A percentile compares a stretch with the other conserved stretches of the same genome.
Evolutionary conservation across 371 early-diverging fungal species (phyloP).

Genomic region (Mucor plumbeus): DNA sequence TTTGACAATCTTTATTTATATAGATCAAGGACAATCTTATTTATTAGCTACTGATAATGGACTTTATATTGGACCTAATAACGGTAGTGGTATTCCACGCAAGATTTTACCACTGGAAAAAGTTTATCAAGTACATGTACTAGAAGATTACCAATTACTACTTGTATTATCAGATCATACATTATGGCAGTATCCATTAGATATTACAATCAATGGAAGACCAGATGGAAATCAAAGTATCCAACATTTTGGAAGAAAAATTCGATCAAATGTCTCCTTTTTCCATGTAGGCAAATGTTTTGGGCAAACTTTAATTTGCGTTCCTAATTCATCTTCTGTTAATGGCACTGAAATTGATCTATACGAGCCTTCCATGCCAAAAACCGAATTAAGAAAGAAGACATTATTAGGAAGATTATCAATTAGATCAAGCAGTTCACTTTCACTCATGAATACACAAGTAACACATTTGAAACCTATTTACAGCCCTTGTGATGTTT

Average conservation of each 20-base stretch:
- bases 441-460: conserved; percentile 29
- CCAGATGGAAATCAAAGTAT: conserved; percentile 28
- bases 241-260: conserved; percentile 31
- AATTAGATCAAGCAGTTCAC: neutral
- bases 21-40: conserved; percentile 42
- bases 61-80: conserved; percentile 40
- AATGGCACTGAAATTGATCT: conserved; percentile 37
- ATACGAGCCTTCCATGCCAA: conserved; percentile 36
- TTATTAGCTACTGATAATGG: conserved; percentile 49
- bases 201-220: conserved; percentile 36
- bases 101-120: conserved; percentile 37
- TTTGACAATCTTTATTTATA: too few relatives aligned
- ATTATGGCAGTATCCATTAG: conserved; percentile 48
- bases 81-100: conserved; percentile 31
- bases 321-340: conserved; percentile 31
- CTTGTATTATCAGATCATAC: conserved; percentile 41
- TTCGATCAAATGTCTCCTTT: conserved; percentile 39
- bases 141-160: conserved; percentile 45
- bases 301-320: conserved; percentile 36
- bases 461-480: conserved; percentile 20
- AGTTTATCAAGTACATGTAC: conserved; percentile 44
- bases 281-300: conserved; percentile 46
- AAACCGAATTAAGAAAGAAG: conserved; percentile 26
- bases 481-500: conserved; percentile 46
- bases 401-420: conserved; percentile 15